Conservation (phyloP, 805 yeast species). For the Lipomyces starkeyi region DNA sequence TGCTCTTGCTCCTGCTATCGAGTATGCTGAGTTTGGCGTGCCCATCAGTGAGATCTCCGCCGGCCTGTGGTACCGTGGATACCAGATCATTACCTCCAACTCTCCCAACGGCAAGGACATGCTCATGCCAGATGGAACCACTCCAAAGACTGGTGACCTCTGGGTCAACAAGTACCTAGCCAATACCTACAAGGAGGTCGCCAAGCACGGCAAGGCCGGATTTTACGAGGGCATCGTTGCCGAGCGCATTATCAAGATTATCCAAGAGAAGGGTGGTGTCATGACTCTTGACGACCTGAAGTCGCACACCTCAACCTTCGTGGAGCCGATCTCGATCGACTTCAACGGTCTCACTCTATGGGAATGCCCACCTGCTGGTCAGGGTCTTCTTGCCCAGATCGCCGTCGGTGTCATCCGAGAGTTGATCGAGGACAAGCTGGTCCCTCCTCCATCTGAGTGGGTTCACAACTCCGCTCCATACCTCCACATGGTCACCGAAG, state of each 20-base stretch:
- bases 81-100: conserved; percentile 49
- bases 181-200: conserved; percentile 57
- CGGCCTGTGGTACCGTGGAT: conserved; percentile 54
- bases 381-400: conserved; percentile 75
- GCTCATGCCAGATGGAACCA: conserved; percentile 45
- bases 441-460: conserved; percentile 50
- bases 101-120: conserved; percentile 47
- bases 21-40: conserved; percentile 70
- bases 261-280: conserved; percentile 61
- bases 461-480: conserved; percentile 73
- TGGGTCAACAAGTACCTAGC: conserved; percentile 61
- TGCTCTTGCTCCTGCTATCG: conserved; percentile 67
- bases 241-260: conserved; percentile 61
- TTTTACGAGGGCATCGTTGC: conserved; percentile 78
- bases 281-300: conserved; percentile 62
- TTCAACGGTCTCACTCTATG: conserved; percentile 63
- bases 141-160: conserved; percentile 66
- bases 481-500: conserved; percentile 70
- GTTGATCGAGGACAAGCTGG: conserved; percentile 53
- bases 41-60: conserved; percentile 68
- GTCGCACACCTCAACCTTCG: conserved; percentile 63
- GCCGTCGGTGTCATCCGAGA: conserved; percentile 70
- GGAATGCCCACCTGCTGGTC: conserved; percentile 88
- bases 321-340: conserved; percentile 65
- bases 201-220: conserved; percentile 63